phyloP scores from a whole-genome alignment of 169 alveolate species.

The Plasmodium fragile region DNA sequence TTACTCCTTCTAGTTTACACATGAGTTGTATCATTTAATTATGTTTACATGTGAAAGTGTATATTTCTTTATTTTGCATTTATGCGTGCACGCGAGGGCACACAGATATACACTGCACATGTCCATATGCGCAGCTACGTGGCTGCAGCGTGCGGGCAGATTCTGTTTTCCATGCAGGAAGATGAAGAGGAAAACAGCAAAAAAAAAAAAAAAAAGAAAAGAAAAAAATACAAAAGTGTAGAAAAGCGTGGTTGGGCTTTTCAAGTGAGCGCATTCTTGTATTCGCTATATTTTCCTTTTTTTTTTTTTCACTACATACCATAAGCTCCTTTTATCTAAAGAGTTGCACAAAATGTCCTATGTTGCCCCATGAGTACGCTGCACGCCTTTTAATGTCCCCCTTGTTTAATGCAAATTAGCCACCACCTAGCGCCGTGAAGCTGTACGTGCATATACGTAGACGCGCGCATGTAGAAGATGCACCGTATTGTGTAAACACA shows the following conservation, averaged over 20 bases:
- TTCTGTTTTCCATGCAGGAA: background rate
- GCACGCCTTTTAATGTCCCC: constrained; percentile 1
- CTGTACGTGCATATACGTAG: background rate
- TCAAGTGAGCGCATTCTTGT: background rate
- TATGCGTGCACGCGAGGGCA: background rate
- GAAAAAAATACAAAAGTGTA: background rate
- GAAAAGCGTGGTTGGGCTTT: background rate
- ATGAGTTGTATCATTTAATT: background rate
- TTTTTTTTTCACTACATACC: background rate
- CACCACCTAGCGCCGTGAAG: background rate
- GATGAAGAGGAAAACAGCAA: background rate
- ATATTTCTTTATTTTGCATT: background rate
- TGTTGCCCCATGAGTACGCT: background rate
- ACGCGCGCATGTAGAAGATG: background rate
- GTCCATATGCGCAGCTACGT: no score
- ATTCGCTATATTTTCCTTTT: background rate
- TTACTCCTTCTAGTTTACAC: background rate
- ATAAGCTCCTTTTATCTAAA: background rate
- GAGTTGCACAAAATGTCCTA: background rate
- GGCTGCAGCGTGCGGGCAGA: background rate
- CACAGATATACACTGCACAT: background rate
- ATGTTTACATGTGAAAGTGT: background rate
- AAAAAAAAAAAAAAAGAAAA: background rate
- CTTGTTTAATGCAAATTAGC: background rate
- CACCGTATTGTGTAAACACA: background rate